A percentile compares a stretch with the other conserved stretches of the same genome.
These are phyloP conservation scores for Lactuca saligna DNA, from an alignment of 129 eudicot genomes.

Conservation along the genomic window DNA sequence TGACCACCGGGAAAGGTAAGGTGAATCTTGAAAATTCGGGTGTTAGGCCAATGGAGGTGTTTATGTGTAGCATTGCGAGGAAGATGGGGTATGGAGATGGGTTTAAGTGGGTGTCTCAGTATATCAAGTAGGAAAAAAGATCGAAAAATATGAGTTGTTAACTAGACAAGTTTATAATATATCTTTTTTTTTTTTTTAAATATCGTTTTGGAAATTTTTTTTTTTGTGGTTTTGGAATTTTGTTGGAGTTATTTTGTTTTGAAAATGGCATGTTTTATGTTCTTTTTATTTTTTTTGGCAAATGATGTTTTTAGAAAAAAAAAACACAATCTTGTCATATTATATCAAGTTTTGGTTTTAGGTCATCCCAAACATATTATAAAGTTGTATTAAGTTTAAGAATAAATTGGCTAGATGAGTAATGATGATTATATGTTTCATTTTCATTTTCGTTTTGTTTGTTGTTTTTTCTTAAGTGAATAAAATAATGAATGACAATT, in stretches of 20 bases:
- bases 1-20: slow-evolving; percentile 89
- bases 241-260: background rate
- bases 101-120: slow-evolving; percentile 96
- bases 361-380: too few species aligned
- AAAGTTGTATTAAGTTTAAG: too few species aligned
- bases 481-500: too few species aligned
- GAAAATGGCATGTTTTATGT: slow-evolving; percentile 13
- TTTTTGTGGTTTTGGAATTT: slow-evolving; percentile 3
- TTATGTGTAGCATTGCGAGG: slow-evolving; percentile 94
- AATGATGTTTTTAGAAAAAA: background rate
- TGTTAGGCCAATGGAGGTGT: slow-evolving; percentile 96
- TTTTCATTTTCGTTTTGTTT: too few species aligned
- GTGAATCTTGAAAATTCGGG: slow-evolving; percentile 69
- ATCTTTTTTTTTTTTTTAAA: slow-evolving; percentile 14
- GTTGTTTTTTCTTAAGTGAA: too few species aligned
- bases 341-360: too few species aligned
- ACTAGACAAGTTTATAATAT: slow-evolving; percentile 1
- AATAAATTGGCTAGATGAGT: too few species aligned
- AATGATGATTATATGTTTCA: too few species aligned
- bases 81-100: slow-evolving; percentile 99
- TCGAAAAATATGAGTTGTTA: background rate
- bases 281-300: background rate
- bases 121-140: slow-evolving; percentile 59
- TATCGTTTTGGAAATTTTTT: too few species aligned
- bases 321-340: too few species aligned